Conservation (phyloP, 768 basidiomycete genomes). For the Infundibulicybe gibba region DNA sequence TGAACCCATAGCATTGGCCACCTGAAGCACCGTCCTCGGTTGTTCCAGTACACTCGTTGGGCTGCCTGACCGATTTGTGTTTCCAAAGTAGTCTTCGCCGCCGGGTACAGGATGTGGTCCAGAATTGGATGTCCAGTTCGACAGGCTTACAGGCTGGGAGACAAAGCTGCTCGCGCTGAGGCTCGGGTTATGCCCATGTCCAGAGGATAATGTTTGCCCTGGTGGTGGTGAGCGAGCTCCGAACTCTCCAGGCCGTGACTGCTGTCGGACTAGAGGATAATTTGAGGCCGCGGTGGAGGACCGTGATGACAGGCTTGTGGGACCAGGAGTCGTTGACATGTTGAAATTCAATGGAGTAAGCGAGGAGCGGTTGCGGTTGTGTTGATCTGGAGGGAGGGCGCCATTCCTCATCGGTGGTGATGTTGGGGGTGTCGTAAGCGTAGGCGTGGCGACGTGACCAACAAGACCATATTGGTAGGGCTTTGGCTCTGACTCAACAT, state of each 20-base stretch:
- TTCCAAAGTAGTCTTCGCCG: slow-evolving; percentile 9
- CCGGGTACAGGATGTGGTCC: slow-evolving; percentile 10
- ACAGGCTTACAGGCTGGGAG: slow-evolving; percentile 8
- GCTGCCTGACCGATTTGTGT: slow-evolving; percentile 30
- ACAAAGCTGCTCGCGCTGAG: slow-evolving; percentile 12
- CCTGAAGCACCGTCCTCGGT: slow-evolving; percentile 28
- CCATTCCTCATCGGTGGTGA: slow-evolving; percentile 22
- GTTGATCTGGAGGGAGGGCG: slow-evolving; percentile 14
- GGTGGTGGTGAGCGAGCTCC: background rate
- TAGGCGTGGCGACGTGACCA: slow-evolving; percentile 35
- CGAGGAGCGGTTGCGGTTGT: slow-evolving; percentile 17
- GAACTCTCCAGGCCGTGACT: slow-evolving; percentile 9
- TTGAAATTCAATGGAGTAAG: slow-evolving; percentile 24
- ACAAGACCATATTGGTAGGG: slow-evolving; percentile 66
- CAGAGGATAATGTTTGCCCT: slow-evolving; percentile 3
- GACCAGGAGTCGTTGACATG: slow-evolving; percentile 17
- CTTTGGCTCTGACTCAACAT: slow-evolving; percentile 37
- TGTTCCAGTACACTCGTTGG: slow-evolving; percentile 38
- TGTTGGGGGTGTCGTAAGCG: slow-evolving; percentile 30
- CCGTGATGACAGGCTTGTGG: slow-evolving; percentile 27
- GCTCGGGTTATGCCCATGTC: slow-evolving; percentile 13
- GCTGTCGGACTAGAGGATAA: slow-evolving; percentile 24
- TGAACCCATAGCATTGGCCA: slow-evolving; percentile 26
- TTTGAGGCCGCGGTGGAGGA: slow-evolving; percentile 43
- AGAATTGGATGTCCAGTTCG: slow-evolving; percentile 8